A percentile compares a stretch with the other conserved stretches of the same genome.
phyloP scores from a whole-genome alignment of 192 early-diverging fungal species.

The Chytriomyces sp. region DNA sequence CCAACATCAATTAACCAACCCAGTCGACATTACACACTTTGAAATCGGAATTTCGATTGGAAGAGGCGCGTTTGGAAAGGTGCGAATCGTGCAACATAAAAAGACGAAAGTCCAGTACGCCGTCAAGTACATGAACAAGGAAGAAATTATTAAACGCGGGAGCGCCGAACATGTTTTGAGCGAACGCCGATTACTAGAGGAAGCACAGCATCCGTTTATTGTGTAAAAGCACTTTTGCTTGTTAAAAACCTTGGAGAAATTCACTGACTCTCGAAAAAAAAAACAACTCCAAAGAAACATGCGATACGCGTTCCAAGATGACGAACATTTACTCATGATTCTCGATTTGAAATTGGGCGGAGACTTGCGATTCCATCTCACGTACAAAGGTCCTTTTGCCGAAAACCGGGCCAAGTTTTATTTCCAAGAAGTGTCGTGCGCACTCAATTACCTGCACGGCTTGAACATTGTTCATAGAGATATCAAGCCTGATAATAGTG shows the following conservation, averaged over 20 bases:
- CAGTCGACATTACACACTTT: slow-evolving; percentile 89
- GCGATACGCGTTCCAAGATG: slow-evolving; percentile 95
- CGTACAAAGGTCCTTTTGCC: slow-evolving; percentile 68
- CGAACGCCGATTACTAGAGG: slow-evolving; percentile 85
- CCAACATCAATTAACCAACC: too few relatives aligned
- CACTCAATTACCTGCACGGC: slow-evolving; percentile 80
- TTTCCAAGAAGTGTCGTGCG: slow-evolving; percentile 86
- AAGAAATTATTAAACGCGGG: not conserved
- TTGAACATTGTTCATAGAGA: slow-evolving; percentile 88
- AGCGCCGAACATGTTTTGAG: slow-evolving; percentile 71
- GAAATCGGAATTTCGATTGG: slow-evolving; percentile 88
- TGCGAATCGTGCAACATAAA: slow-evolving; percentile 32
- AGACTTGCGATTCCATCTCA: slow-evolving; percentile 88
- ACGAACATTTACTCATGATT: slow-evolving; percentile 91
- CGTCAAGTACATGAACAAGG: slow-evolving; percentile 4
- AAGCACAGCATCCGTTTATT: slow-evolving; percentile 80
- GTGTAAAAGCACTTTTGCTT: slow-evolving; percentile 44
- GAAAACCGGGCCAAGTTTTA: slow-evolving; percentile 84
- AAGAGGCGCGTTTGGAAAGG: slow-evolving; percentile 96
- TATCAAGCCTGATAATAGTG: slow-evolving; percentile 90
- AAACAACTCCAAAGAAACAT: slow-evolving; percentile 67
- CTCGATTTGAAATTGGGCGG: slow-evolving; percentile 96
- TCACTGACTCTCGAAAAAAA: not conserved
- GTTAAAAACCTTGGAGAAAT: not conserved
- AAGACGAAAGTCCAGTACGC: slow-evolving; percentile 6